phyloP scores from a whole-genome alignment of 176 grass and related monocot species.

The Saccharum officinarum region DNA sequence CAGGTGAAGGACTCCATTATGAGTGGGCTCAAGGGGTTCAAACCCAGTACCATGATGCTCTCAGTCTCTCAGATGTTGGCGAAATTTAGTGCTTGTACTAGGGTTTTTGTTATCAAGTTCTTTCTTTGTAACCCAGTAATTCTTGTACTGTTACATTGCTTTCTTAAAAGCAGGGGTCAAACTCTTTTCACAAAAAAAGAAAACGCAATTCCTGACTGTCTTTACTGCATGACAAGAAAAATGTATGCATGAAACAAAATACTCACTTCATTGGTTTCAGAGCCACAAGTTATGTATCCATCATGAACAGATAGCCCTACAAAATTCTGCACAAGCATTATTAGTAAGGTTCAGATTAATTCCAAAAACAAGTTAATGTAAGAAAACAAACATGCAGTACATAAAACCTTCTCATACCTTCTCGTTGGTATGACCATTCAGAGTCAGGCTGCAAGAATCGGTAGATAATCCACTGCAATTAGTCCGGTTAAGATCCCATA shows the following conservation, averaged over 20 bases:
- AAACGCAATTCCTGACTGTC: neutral
- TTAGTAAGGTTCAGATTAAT: constrained; percentile 21
- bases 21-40: no score
- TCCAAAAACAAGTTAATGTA: constrained; percentile 3
- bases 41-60: no score
- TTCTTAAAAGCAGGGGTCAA: no score
- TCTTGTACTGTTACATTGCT: no score
- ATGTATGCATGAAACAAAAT: constrained; percentile 28
- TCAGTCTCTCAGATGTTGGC: no score
- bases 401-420: constrained; percentile 51
- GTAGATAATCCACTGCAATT: constrained; percentile 62
- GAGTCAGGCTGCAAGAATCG: constrained; percentile 65
- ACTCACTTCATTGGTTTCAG: constrained; percentile 95
- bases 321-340: constrained; percentile 83
- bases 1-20: no score
- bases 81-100: no score
- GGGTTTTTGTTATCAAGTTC: no score
- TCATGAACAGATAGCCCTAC: constrained; percentile 92
- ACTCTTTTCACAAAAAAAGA: neutral
- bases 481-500: constrained; percentile 91
- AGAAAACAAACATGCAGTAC: neutral
- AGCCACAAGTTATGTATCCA: constrained; percentile 95
- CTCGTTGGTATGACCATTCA: constrained; percentile 92
- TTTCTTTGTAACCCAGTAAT: no score
- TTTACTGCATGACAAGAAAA: constrained; percentile 20